A percentile compares a stretch with the other conserved stretches of the same genome.
phyloP scores from a whole-genome alignment of 2,329 filamentous ascomycete species.

The Fusarium beomiforme region DNA sequence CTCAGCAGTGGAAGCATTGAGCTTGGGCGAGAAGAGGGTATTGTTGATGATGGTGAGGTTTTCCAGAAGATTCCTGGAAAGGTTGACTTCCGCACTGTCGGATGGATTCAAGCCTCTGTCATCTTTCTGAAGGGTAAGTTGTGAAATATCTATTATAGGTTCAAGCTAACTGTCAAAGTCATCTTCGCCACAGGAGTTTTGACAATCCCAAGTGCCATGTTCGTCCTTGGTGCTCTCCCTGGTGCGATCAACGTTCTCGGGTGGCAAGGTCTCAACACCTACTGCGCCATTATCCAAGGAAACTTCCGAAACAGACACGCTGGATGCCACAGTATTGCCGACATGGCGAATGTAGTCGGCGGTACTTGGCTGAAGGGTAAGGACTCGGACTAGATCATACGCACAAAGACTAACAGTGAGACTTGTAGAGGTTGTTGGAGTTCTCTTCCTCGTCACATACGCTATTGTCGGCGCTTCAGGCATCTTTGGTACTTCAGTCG shows the following conservation, averaged over 20 bases:
- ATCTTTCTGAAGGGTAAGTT: constrained; percentile 56
- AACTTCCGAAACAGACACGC: constrained; percentile 52
- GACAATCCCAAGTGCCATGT: constrained; percentile 55
- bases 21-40: constrained; percentile 26
- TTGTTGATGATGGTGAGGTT: constrained; percentile 50
- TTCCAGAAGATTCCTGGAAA: constrained; percentile 56
- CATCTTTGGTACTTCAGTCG: constrained; percentile 68
- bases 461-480: constrained; percentile 65
- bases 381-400: accelerated
- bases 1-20: constrained; percentile 30
- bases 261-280: constrained; percentile 54
- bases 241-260: constrained; percentile 55
- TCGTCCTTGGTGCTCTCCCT: constrained; percentile 53
- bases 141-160: accelerated
- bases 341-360: constrained; percentile 66
- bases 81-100: constrained; percentile 59
- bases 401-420: neutral
- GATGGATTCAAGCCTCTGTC: constrained; percentile 58
- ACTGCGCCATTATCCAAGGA: constrained; percentile 52
- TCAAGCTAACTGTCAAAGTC: constrained; percentile 34
- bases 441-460: constrained; percentile 67
- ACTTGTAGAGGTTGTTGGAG: constrained; percentile 58
- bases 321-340: constrained; percentile 49
- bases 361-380: constrained; percentile 55
- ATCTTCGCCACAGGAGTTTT: constrained; percentile 57